Evolutionary conservation across 805 yeast species (phyloP), one percentile per base, ranked within the genome.

Genomic region (Kluyveromyces nonfermentans): DNA sequence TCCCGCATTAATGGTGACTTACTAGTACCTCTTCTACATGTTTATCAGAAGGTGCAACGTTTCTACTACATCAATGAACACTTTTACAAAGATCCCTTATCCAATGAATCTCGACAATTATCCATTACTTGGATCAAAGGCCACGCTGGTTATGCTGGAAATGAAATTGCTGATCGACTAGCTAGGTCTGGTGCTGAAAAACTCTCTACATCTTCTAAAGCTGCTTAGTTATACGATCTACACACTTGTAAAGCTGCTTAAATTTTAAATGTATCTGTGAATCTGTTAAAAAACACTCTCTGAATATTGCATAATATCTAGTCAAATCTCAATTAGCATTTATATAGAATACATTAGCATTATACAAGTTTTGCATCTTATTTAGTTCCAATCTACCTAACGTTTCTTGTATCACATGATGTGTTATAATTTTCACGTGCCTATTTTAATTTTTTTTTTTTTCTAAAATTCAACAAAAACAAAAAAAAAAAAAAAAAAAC

Each of bases 161-260:
- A 88, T 56, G 87, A 79, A 47, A 68, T 58, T 55, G 96, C 96
- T 0, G 96, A 88, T 57, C 56, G 55, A 40, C 65, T 88, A 39
- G 96, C 96, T 2, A 80, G 73, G 45, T 42, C 50, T n/a, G 93
- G 85, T 8, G 81, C 80, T 14, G 70, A 66, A 44, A 49, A 49
- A 35, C n/a, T 4, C 35, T 28, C 28, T 6, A 10, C 7, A 4
- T 6, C 7, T 14, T 10, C 12, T 14, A 25, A 14, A 25, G 30
- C 14, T 25, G 7, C 7, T 25, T 10, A 25, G 30, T 2, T 25
- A 25, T 14, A 25, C 9, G 30, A 25, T 25, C 7, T 14, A 10
- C 14, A 4, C 12, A 3, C 30, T 10, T 25, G 30, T 6, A 25
- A n/a, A n/a, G n/a, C n/a, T n/a, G n/a, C n/a, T n/a, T n/a, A n/a